Evolutionary conservation across 139 green algal species (phyloP).

Genomic region (Tetradesmus lagerheimii): DNA sequence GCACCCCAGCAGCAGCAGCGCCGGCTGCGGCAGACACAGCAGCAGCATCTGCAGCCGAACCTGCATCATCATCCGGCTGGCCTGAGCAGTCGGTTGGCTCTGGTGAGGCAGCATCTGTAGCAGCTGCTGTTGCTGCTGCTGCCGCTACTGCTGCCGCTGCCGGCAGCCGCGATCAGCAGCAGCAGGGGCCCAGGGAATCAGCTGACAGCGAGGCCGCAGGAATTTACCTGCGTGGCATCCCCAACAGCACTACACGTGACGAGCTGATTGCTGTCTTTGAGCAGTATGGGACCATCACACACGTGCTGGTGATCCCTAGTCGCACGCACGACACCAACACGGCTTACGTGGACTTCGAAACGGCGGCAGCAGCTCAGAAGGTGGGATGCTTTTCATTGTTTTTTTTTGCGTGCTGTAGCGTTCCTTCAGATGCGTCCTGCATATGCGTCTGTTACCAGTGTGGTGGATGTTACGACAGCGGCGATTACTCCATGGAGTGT

Average conservation of each 20-base stretch:
- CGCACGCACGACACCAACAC: slow-evolving; percentile 47
- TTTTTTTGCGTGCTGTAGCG: neutral
- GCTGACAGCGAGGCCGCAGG: neutral
- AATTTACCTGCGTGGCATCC: slow-evolving; percentile 43
- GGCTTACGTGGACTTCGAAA: slow-evolving; percentile 41
- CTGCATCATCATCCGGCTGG: neutral
- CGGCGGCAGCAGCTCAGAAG: slow-evolving; percentile 22
- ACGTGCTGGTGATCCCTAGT: slow-evolving; percentile 11
- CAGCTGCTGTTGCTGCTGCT: neutral
- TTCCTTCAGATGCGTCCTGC: neutral
- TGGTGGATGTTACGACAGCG: too few species aligned
- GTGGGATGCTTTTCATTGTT: neutral
- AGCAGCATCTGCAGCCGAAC: neutral
- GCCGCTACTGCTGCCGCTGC: neutral
- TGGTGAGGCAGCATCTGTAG: neutral
- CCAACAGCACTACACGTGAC: neutral
- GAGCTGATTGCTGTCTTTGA: neutral
- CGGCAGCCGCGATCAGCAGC: neutral
- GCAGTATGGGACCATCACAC: slow-evolving; percentile 4
- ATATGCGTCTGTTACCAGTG: too few species aligned
- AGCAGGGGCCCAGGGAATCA: neutral
- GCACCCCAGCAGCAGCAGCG: too few species aligned
- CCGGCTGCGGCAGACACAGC: neutral
- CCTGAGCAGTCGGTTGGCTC: neutral
- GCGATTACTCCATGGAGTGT: too few species aligned